These are phyloP conservation scores for Malassezia pachydermatis DNA, from an alignment of 1,284 basidiomycete genomes.

Conservation along the genomic window DNA sequence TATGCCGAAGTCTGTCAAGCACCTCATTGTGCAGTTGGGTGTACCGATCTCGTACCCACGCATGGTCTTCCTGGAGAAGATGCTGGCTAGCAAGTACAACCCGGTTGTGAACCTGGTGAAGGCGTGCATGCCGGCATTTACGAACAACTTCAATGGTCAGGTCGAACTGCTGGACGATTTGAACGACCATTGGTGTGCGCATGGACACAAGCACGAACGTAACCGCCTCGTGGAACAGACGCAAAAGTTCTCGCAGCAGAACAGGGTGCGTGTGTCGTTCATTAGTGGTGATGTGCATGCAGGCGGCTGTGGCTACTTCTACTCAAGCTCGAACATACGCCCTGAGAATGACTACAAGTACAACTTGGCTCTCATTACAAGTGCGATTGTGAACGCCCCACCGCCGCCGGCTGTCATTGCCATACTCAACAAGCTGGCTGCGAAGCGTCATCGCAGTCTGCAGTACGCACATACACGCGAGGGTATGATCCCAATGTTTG, in stretches of 20 bases:
- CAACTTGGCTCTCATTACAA: slow-evolving; percentile 41
- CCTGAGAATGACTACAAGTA: slow-evolving; percentile 39
- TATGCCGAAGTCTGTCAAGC: slow-evolving; percentile 36
- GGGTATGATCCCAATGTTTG: slow-evolving; percentile 63
- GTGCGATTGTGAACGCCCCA: slow-evolving; percentile 49
- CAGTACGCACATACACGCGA: slow-evolving; percentile 59
- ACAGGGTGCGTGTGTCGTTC: slow-evolving; percentile 35
- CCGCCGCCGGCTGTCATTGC: slow-evolving; percentile 67
- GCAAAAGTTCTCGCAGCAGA: slow-evolving; percentile 36
- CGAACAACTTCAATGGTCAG: slow-evolving; percentile 46
- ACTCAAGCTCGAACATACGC: slow-evolving; percentile 9
- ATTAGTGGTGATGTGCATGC: slow-evolving; percentile 46
- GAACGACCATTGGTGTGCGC: slow-evolving; percentile 65
- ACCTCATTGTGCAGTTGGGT: slow-evolving; percentile 44
- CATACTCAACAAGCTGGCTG: slow-evolving; percentile 69
- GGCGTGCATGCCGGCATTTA: slow-evolving; percentile 30
- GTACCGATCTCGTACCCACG: slow-evolving; percentile 46
- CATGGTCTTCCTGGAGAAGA: slow-evolving; percentile 44
- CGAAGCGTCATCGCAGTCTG: slow-evolving; percentile 61
- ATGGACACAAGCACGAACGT: slow-evolving; percentile 63
- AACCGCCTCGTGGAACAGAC: slow-evolving; percentile 71
- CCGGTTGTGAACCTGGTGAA: slow-evolving; percentile 43
- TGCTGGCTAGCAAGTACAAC: slow-evolving; percentile 35
- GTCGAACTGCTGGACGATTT: slow-evolving; percentile 48
- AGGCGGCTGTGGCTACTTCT: slow-evolving; percentile 30